phyloP scores from a whole-genome alignment of 2,329 filamentous ascomycete genomes.

The Cercospora zeina region DNA sequence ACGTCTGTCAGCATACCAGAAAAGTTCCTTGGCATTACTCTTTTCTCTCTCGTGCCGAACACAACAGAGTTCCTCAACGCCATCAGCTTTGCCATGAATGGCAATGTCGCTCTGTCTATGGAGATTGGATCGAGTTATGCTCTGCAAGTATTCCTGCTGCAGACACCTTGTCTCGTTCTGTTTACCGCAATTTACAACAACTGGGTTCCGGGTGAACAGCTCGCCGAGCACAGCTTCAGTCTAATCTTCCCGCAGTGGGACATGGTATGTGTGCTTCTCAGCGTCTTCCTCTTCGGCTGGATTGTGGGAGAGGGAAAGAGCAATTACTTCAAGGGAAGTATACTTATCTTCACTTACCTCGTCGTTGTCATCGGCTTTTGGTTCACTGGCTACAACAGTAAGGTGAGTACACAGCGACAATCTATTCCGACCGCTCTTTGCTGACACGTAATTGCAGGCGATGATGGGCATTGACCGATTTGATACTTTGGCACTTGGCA shows the following conservation, averaged over 20 bases:
- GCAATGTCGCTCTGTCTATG: conserved; percentile 98
- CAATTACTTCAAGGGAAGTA: conserved; percentile 99
- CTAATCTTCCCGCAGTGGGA: conserved; percentile 99
- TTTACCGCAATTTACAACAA: conserved; percentile 76
- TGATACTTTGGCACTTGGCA: conserved; percentile 31
- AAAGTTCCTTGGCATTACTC: conserved; percentile 93
- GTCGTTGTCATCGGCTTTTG: conserved; percentile 92
- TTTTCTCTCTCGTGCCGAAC: conserved; percentile 96
- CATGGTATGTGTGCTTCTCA: conserved; percentile 94
- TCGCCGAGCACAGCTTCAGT: conserved; percentile 67
- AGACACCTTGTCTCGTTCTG: conserved; percentile 88
- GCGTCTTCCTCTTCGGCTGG: conserved; percentile 93
- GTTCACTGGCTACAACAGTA: conserved; percentile 67
- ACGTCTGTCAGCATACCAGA: conserved; percentile 89
- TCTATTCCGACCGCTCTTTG: background rate
- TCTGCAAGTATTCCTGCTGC: conserved; percentile 89
- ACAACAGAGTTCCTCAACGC: conserved; percentile 99
- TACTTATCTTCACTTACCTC: conserved; percentile 86
- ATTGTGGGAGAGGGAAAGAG: conserved; percentile 99
- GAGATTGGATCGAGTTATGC: conserved; percentile 98
- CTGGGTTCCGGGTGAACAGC: conserved; percentile 56
- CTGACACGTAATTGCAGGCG: conserved; percentile 24
- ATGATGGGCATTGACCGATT: conserved; percentile 33
- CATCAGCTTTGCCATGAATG: conserved; percentile 99
- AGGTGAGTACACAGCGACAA: conserved; percentile 38